phyloP scores from a whole-genome alignment of 495 filamentous ascomycete genomes.

The Penicillium ochrochloron region DNA sequence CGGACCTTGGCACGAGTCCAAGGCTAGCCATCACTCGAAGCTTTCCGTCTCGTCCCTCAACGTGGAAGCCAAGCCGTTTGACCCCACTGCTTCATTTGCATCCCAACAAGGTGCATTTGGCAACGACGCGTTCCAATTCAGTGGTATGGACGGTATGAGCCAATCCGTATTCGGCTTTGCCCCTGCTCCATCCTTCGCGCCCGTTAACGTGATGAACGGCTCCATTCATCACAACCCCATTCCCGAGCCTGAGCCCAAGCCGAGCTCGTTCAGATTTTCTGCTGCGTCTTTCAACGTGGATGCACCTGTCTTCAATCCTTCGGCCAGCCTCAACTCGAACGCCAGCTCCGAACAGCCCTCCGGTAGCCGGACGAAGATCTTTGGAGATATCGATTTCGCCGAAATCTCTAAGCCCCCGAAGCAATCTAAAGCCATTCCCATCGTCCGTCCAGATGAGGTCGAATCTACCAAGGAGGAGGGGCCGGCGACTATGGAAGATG shows the following conservation, averaged over 20 bases:
- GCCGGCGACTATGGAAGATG: slow-evolving; percentile 46
- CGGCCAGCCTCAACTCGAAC: slow-evolving; percentile 34
- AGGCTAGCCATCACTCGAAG: slow-evolving; percentile 42
- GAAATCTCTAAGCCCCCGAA: slow-evolving; percentile 66
- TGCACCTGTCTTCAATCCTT: slow-evolving; percentile 79
- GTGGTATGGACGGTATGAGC: slow-evolving; percentile 33
- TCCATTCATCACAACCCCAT: slow-evolving; percentile 5
- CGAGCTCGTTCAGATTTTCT: slow-evolving; percentile 75
- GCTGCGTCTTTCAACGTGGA: slow-evolving; percentile 77
- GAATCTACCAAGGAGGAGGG: slow-evolving; percentile 46
- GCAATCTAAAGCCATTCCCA: slow-evolving; percentile 81
- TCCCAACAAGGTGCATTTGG: slow-evolving; percentile 62
- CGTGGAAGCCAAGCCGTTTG: slow-evolving; percentile 85
- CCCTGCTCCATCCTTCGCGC: slow-evolving; percentile 71
- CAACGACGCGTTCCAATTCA: slow-evolving; percentile 59
- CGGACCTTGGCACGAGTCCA: slow-evolving; percentile 46
- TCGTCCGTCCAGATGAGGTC: slow-evolving; percentile 66
- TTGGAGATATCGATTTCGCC: slow-evolving; percentile 71
- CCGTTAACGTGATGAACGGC: slow-evolving; percentile 45
- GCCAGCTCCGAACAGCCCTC: slow-evolving; percentile 31
- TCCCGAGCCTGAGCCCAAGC: slow-evolving; percentile 25
- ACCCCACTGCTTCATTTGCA: slow-evolving; percentile 66
- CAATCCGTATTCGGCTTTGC: slow-evolving; percentile 59
- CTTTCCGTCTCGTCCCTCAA: slow-evolving; percentile 74
- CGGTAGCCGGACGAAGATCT: slow-evolving; percentile 61